phyloP scores from a whole-genome alignment of 768 basidiomycete species.

The Tremella fuciformis region DNA sequence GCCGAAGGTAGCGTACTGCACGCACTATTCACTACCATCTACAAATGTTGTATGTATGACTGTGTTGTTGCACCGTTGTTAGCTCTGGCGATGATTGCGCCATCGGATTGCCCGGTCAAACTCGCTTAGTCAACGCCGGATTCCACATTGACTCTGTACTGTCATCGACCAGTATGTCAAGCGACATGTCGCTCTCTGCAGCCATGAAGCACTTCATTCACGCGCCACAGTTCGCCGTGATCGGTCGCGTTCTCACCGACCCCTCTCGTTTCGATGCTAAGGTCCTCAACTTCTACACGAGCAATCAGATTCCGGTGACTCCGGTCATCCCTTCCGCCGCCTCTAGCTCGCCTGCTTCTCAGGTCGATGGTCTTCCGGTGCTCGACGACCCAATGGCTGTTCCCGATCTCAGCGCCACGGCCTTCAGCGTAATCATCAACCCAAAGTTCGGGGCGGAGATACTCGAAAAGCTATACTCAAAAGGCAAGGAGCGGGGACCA shows the following conservation, averaged over 20 bases:
- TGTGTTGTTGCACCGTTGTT: too few species aligned
- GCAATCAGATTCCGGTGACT: conserved; percentile 28
- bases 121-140: too few species aligned
- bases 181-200: conserved; percentile 10
- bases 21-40: too few species aligned
- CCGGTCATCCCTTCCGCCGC: conserved; percentile 32
- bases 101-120: too few species aligned
- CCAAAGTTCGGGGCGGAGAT: conserved; percentile 29
- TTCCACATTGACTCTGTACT: too few species aligned
- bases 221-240: conserved; percentile 39
- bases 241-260: conserved; percentile 41
- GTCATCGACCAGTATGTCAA: background rate
- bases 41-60: too few species aligned
- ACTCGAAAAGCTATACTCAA: conserved; percentile 37
- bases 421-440: conserved; percentile 45
- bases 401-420: conserved; percentile 29
- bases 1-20: too few species aligned
- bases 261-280: conserved; percentile 39
- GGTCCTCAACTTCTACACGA: conserved; percentile 34
- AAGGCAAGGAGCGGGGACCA: conserved; percentile 57
- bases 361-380: conserved; percentile 29
- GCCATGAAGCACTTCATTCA: conserved; percentile 42
- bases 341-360: conserved; percentile 2
- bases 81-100: too few species aligned
- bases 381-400: conserved; percentile 31